phyloP scores from a whole-genome alignment of 2,329 filamentous ascomycete species.

The Colletotrichum shisoi region DNA sequence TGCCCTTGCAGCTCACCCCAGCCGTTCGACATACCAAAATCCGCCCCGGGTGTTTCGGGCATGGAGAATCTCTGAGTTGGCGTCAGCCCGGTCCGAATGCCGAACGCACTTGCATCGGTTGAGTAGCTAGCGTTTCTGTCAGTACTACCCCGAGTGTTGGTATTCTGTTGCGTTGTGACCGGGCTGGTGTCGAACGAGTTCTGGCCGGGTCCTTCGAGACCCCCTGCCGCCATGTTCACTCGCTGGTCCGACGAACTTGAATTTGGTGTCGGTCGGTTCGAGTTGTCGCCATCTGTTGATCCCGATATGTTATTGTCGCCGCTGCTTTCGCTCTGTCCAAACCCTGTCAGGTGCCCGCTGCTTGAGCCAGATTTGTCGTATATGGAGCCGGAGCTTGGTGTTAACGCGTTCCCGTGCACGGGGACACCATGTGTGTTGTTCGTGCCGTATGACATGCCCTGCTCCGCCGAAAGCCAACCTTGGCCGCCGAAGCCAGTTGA shows the following conservation, averaged over 20 bases:
- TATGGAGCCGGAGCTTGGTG: conserved; percentile 41
- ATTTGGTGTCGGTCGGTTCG: conserved; percentile 67
- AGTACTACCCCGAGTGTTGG: conserved; percentile 50
- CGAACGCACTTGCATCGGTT: conserved; percentile 51
- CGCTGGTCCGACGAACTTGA: conserved; percentile 62
- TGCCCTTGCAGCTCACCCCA: conserved; percentile 57
- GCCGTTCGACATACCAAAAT: conserved; percentile 54
- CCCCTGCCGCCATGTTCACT: conserved; percentile 38
- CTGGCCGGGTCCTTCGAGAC: conserved; percentile 50
- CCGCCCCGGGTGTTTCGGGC: conserved; percentile 49
- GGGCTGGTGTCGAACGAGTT: conserved; percentile 64
- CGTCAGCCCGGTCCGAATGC: conserved; percentile 48
- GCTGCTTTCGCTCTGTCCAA: conserved; percentile 53
- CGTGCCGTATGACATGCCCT: conserved; percentile 47
- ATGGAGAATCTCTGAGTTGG: conserved; percentile 49
- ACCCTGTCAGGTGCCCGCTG: conserved; percentile 48
- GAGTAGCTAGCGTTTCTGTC: conserved; percentile 54
- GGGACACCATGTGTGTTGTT: conserved; percentile 35
- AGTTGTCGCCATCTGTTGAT: conserved; percentile 60
- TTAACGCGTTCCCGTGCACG: conserved; percentile 31
- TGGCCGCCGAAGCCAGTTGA: conserved; percentile 46
- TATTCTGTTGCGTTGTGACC: conserved; percentile 54
- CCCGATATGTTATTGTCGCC: conserved; percentile 57
- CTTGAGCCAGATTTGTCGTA: conserved; percentile 47
- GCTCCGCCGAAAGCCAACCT: conserved; percentile 53